phyloP scores from a whole-genome alignment of 2,329 filamentous ascomycete species.

The Neonectria hederae region DNA sequence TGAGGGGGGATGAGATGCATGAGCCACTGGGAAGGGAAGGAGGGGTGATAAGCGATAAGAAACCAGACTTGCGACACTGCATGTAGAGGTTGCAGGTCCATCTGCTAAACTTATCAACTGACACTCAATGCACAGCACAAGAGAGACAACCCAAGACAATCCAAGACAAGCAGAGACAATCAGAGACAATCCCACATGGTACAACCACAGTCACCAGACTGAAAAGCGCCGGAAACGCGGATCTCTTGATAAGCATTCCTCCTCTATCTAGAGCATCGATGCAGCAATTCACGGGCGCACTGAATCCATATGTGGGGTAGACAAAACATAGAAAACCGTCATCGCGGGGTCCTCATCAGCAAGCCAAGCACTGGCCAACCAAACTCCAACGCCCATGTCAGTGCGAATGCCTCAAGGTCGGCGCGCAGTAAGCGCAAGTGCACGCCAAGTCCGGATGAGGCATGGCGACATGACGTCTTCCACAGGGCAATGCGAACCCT shows the following conservation, averaged over 20 bases:
- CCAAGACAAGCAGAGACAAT: background rate
- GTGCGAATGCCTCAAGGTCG: constrained; percentile 1
- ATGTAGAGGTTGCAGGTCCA: constrained; percentile 2
- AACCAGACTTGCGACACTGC: background rate
- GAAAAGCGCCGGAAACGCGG: background rate
- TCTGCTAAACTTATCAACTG: constrained; percentile 7
- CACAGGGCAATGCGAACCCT: background rate
- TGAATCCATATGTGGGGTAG: background rate
- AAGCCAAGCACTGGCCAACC: background rate
- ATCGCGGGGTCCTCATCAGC: constrained; percentile 10
- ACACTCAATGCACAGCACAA: constrained; percentile 1
- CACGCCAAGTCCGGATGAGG: background rate
- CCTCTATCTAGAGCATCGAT: background rate
- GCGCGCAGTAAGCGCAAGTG: background rate
- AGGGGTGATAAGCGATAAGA: constrained; percentile 36
- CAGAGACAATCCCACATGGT: background rate
- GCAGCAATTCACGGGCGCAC: background rate
- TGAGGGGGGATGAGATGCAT: constrained; percentile 10
- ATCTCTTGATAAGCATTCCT: background rate
- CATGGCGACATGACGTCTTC: constrained; percentile 16
- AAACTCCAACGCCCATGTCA: background rate
- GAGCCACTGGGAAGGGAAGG: constrained; percentile 10
- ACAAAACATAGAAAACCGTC: background rate
- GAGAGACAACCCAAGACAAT: background rate
- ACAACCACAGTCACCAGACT: background rate